Percentiles rank a stretch among this genome's conserved stretches.
Conservation (phyloP, 1,139 yeast genomes). For the Dujonia santamariae region DNA sequence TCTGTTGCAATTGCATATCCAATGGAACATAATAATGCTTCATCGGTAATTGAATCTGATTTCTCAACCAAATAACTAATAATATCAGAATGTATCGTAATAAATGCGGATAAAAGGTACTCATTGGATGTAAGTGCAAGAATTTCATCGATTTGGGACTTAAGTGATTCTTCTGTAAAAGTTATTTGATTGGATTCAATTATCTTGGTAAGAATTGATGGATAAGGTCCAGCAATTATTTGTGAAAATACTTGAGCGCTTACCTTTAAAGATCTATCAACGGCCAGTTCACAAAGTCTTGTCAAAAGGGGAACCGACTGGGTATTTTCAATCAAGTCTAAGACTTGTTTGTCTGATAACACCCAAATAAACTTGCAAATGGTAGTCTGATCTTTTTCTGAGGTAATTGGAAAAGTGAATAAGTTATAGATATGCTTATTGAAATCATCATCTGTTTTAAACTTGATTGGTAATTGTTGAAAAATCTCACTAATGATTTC, state of each 20-base stretch:
- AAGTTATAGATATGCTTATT: conserved; percentile 13
- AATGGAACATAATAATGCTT: conserved; percentile 19
- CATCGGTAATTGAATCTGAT: conserved; percentile 15
- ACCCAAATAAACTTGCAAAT: conserved; percentile 22
- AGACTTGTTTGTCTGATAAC: conserved; percentile 17
- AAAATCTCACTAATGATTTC: conserved; percentile 38
- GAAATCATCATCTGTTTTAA: conserved; percentile 10
- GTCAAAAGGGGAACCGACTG: conserved; percentile 4
- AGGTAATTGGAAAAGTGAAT: conserved; percentile 10
- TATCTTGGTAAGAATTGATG: conserved; percentile 10
- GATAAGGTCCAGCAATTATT: too few relatives aligned
- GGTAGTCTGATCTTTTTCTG: conserved; percentile 12
- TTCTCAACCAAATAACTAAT: conserved; percentile 15
- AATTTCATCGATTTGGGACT: conserved; percentile 12
- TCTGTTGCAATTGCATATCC: conserved; percentile 18
- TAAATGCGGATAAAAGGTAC: conserved; percentile 22
- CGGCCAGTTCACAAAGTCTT: conserved; percentile 7
- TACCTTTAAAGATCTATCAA: too few relatives aligned
- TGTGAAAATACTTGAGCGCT: too few relatives aligned
- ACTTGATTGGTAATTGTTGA: conserved; percentile 20
- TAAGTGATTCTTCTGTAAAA: conserved; percentile 17
- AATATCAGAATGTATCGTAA: conserved; percentile 12
- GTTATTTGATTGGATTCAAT: conserved; percentile 22
- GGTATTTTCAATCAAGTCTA: conserved; percentile 2
- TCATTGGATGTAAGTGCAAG: conserved; percentile 12